A percentile compares a stretch with the other conserved stretches of the same genome.
Evolutionary conservation across 23 red algal species (phyloP).

Genomic region (Gracilaria domingensis): DNA sequence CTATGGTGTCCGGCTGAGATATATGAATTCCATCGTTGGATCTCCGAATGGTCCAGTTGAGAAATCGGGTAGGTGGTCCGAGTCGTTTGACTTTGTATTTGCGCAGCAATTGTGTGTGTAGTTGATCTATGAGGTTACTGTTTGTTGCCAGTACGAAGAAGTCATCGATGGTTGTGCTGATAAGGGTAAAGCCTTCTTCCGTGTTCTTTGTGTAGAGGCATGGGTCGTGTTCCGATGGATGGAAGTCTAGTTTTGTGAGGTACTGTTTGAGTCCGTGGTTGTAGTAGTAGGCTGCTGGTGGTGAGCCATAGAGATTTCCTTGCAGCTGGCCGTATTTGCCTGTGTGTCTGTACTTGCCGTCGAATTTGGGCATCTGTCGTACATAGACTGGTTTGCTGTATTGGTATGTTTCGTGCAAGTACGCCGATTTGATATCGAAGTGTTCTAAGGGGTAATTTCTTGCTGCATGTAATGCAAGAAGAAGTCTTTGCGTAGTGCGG

Average conservation of each 20-base stretch:
- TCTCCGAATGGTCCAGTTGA: not conserved
- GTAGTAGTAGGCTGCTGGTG: not conserved
- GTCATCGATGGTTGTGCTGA: conserved; percentile 20
- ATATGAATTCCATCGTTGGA: not conserved
- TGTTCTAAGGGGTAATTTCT: not conserved
- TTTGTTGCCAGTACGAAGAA: not conserved
- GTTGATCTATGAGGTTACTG: not conserved
- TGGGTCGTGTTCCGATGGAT: not conserved
- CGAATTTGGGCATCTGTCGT: conserved; percentile 1
- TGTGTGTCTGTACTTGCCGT: not conserved
- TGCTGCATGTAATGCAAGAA: conserved; percentile 26
- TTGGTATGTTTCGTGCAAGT: not conserved
- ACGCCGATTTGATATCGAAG: conserved; percentile 15
- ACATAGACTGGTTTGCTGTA: conserved; percentile 6
- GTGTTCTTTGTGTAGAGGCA: not conserved
- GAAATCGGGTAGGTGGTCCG: not conserved
- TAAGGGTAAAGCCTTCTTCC: not conserved
- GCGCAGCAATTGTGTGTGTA: not conserved
- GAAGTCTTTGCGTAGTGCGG: conserved; percentile 8
- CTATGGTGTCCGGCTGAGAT: not conserved
- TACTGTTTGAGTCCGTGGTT: not conserved
- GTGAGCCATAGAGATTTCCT: not conserved
- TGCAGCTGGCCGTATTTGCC: not conserved
- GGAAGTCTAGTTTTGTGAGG: not conserved
- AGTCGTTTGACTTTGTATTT: conserved; percentile 19